phyloP scores from a whole-genome alignment of 2,329 filamentous ascomycete genomes.

The Endocalyx cinctus region DNA sequence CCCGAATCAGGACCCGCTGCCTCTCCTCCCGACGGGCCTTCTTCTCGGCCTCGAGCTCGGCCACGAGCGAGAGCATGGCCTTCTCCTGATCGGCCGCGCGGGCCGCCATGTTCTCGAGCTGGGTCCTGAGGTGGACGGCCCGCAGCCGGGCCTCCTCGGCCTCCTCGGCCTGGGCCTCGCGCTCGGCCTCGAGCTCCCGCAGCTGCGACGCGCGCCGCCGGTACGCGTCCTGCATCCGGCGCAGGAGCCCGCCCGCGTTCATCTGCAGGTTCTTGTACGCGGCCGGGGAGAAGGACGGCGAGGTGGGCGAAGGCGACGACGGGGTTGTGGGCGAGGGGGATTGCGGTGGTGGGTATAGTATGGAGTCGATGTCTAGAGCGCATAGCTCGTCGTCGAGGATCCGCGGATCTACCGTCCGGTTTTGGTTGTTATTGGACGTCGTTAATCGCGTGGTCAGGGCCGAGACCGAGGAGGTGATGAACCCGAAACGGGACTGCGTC shows the following conservation, averaged over 20 bases:
- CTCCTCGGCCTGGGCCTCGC: conserved; percentile 50
- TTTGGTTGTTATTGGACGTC: conserved; percentile 16
- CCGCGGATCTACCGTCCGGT: conserved; percentile 20
- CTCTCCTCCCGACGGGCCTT: conserved; percentile 37
- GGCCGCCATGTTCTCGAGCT: conserved; percentile 55
- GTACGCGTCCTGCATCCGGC: conserved; percentile 55
- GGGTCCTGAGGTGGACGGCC: conserved; percentile 49
- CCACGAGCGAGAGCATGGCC: conserved; percentile 44
- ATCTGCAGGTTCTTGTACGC: conserved; percentile 58
- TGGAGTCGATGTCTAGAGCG: conserved; percentile 49
- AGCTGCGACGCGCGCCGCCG: conserved; percentile 46
- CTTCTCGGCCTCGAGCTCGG: conserved; percentile 49
- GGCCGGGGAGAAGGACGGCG: conserved; percentile 50
- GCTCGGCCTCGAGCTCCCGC: conserved; percentile 48
- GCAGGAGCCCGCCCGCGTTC: conserved; percentile 52
- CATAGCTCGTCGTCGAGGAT: conserved; percentile 50
- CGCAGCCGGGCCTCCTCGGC: conserved; percentile 51
- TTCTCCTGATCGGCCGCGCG: conserved; percentile 50
- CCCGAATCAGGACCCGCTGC: conserved; percentile 23
- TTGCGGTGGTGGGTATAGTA: conserved; percentile 45
- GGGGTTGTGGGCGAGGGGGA: conserved; percentile 44
- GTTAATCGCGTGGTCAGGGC: conserved; percentile 36
- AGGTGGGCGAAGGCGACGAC: conserved; percentile 34
- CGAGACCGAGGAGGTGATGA: conserved; percentile 42
- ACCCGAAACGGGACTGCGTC: conserved; percentile 38